Evolutionary conservation across 306 rosid genomes (phyloP).

Genomic region (Abrus precatorius): DNA sequence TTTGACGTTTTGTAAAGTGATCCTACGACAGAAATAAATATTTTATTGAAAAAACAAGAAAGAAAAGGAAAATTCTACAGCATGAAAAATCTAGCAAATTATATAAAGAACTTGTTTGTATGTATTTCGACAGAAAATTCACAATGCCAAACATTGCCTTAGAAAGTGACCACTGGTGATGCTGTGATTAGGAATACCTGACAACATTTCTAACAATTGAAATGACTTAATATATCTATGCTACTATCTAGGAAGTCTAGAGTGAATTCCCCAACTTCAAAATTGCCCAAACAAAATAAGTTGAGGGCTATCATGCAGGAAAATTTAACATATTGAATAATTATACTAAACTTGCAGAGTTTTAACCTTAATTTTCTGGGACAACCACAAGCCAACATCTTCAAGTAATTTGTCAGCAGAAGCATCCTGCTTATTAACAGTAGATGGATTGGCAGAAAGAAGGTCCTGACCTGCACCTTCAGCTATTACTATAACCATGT

Average conservation of each 20-base stretch:
- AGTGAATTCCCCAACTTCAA: background rate
- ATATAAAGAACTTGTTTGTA: background rate
- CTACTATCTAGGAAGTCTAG: too few relatives aligned
- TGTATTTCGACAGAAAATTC: background rate
- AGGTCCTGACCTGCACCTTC: conserved; percentile 83
- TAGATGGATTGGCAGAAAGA: conserved; percentile 44
- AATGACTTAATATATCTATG: conserved; percentile 1
- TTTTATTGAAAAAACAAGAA: background rate
- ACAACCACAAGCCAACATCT: conserved; percentile 79
- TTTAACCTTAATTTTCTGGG: conserved; percentile 71
- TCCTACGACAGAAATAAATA: conserved; percentile 56
- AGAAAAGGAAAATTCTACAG: background rate
- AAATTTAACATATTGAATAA: background rate
- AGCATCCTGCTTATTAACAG: conserved; percentile 56
- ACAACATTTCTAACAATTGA: background rate
- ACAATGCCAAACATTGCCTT: background rate
- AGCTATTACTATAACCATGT: conserved; percentile 84
- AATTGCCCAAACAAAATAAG: background rate
- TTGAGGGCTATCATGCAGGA: conserved; percentile 4
- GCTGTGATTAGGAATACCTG: background rate
- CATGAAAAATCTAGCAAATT: background rate
- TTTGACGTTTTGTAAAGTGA: conserved; percentile 58
- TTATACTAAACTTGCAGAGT: conserved; percentile 7
- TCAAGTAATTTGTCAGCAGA: conserved; percentile 60
- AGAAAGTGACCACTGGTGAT: background rate